Evolutionary conservation across 192 early-diverging fungal genomes (phyloP).

Genomic region (Coemansia reversa): DNA sequence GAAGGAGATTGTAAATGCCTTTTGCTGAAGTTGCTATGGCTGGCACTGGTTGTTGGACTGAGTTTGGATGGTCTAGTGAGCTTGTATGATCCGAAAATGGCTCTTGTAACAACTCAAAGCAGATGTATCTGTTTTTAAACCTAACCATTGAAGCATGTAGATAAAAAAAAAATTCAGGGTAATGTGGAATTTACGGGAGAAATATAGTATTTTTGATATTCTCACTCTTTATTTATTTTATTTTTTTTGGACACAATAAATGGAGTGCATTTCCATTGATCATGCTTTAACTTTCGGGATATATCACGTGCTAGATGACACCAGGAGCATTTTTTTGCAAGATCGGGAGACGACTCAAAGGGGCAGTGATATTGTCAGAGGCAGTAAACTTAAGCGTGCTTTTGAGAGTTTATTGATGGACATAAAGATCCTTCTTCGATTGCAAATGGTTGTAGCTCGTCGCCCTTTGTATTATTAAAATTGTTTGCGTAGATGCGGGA

Average conservation of each 20-base stretch:
- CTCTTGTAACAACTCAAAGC: slow-evolving; percentile 34
- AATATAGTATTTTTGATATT: no score
- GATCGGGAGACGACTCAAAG: no score
- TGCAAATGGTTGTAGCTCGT: background rate
- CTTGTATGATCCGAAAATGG: background rate
- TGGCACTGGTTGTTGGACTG: background rate
- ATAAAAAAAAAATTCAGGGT: background rate
- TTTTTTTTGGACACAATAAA: background rate
- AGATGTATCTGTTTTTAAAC: slow-evolving; percentile 51
- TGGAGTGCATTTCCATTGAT: background rate
- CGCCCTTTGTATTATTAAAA: background rate
- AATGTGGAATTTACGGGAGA: background rate
- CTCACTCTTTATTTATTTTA: no score
- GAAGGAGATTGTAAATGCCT: slow-evolving; percentile 21
- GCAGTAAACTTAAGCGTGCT: background rate
- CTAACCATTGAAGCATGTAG: slow-evolving; percentile 30
- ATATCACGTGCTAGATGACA: background rate
- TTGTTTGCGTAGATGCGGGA: background rate
- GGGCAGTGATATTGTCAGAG: no score
- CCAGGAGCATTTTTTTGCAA: no score
- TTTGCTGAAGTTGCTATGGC: background rate
- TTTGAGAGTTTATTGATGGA: slow-evolving; percentile 4
- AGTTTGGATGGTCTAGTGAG: background rate
- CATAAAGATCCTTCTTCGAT: slow-evolving; percentile 1
- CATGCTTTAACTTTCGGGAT: background rate